Conservation (phyloP, 2,329 filamentous ascomycete species). For the Colletotrichum cereale region DNA sequence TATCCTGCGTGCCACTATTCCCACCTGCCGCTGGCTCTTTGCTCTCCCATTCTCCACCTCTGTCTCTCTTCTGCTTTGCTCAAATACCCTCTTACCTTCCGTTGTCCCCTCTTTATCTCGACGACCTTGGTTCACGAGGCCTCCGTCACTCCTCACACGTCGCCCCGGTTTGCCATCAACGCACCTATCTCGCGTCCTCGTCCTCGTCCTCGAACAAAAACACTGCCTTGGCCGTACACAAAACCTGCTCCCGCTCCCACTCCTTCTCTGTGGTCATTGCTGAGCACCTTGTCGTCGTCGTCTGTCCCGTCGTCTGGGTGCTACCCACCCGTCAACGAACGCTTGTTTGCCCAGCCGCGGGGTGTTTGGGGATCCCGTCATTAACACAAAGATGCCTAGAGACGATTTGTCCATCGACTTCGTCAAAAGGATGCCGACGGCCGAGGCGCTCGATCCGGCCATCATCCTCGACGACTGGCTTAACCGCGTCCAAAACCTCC, state of each 20-base stretch:
- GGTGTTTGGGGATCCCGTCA: slow-evolving; percentile 44
- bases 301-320: slow-evolving; percentile 11
- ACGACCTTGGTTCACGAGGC: slow-evolving; percentile 28
- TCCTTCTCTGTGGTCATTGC: slow-evolving; percentile 15
- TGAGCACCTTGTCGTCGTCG: slow-evolving; percentile 18
- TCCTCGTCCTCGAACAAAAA: slow-evolving; percentile 14
- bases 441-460: slow-evolving; percentile 73
- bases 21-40: slow-evolving; percentile 30
- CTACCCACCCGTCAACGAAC: slow-evolving; percentile 12
- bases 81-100: slow-evolving; percentile 17
- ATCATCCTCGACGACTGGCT: slow-evolving; percentile 84
- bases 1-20: slow-evolving; percentile 36
- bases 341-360: slow-evolving; percentile 19
- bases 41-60: slow-evolving; percentile 23
- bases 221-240: neutral
- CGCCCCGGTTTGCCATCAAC: slow-evolving; percentile 6
- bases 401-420: slow-evolving; percentile 80
- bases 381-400: slow-evolving; percentile 78
- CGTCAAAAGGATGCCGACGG: slow-evolving; percentile 73
- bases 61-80: slow-evolving; percentile 29
- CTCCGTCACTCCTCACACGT: slow-evolving; percentile 10
- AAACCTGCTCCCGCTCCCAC: neutral
- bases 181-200: slow-evolving; percentile 3
- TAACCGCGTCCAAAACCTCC: slow-evolving; percentile 80
- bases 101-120: slow-evolving; percentile 21